These are phyloP conservation scores for Xylaria scruposa DNA, from an alignment of 495 filamentous ascomycete species.

Conservation along the genomic window DNA sequence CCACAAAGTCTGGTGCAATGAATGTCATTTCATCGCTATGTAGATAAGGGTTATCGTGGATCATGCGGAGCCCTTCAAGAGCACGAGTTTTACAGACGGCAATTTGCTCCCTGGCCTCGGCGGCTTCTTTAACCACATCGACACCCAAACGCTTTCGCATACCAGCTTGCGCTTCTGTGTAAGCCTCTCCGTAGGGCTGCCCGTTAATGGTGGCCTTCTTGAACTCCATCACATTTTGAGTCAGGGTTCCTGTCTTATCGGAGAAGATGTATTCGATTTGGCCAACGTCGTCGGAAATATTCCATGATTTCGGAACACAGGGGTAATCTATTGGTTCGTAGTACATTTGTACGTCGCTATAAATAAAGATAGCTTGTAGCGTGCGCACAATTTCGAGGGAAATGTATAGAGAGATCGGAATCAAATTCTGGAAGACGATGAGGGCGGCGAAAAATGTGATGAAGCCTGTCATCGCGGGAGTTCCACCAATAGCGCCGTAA, in stretches of 20 bases:
- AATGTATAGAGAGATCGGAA: conserved; percentile 98
- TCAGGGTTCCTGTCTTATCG: conserved; percentile 97
- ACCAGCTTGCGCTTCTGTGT: conserved; percentile 93
- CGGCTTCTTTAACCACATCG: conserved; percentile 80
- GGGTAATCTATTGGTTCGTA: conserved; percentile 92
- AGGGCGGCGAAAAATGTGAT: conserved; percentile 95
- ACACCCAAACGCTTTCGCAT: conserved; percentile 91
- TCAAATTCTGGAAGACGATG: conserved; percentile 97
- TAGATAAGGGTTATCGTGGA: conserved; percentile 91
- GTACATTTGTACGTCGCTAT: conserved; percentile 94
- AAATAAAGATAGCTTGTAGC: conserved; percentile 95
- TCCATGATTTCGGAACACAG: conserved; percentile 98
- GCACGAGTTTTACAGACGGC: conserved; percentile 75
- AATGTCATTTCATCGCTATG: conserved; percentile 91
- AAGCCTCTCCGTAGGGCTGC: conserved; percentile 93
- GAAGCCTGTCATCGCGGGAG: conserved; percentile 80
- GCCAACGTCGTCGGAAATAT: conserved; percentile 96
- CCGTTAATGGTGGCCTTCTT: conserved; percentile 97
- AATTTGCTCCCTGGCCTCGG: conserved; percentile 77
- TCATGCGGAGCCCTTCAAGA: conserved; percentile 70
- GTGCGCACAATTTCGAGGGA: conserved; percentile 95
- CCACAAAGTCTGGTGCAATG: conserved; percentile 85
- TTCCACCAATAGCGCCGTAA: conserved; percentile 81
- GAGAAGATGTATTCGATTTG: conserved; percentile 99
- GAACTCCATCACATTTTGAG: conserved; percentile 99